Conservation (phyloP, 257 asterid genomes). For the Gentiana dahurica region DNA sequence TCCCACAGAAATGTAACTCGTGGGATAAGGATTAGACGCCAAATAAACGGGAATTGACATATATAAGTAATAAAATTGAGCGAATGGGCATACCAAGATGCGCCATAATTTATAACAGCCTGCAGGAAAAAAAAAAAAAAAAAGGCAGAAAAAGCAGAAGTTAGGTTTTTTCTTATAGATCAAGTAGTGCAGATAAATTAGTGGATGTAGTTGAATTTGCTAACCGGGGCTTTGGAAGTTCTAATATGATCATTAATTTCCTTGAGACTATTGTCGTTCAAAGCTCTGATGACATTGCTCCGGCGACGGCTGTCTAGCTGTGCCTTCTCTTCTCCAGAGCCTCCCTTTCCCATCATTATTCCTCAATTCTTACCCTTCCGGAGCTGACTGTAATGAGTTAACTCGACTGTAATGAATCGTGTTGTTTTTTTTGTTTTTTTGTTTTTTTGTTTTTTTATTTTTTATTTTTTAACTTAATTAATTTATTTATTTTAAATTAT, state of each 20-base stretch:
- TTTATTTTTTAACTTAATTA: too few species aligned
- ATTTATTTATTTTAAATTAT: too few species aligned
- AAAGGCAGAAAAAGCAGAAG: not conserved
- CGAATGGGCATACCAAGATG: conserved; percentile 54
- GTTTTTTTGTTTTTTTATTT: too few species aligned
- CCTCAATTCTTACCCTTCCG: not conserved
- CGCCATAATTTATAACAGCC: conserved; percentile 87
- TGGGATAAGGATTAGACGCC: not conserved
- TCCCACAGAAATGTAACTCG: too few species aligned
- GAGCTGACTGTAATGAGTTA: too few species aligned
- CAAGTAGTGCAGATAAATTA: not conserved
- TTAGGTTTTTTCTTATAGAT: conserved; percentile 7
- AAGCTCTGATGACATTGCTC: conserved; percentile 31
- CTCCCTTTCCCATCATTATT: conserved; percentile 12
- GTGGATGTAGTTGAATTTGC: conserved; percentile 1
- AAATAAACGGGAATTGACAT: not conserved
- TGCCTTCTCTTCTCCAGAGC: conserved; percentile 12
- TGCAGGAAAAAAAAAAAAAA: conserved; percentile 25
- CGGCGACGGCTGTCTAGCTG: conserved; percentile 10
- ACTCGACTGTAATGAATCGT: too few species aligned
- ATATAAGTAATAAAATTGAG: not conserved
- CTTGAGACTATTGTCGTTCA: conserved; percentile 49
- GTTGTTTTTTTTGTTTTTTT: too few species aligned
- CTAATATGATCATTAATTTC: conserved; percentile 58
- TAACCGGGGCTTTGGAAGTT: conserved; percentile 45